Evolutionary conservation across 441 rosid species (phyloP).

Genomic region (Populus hybrid): DNA sequence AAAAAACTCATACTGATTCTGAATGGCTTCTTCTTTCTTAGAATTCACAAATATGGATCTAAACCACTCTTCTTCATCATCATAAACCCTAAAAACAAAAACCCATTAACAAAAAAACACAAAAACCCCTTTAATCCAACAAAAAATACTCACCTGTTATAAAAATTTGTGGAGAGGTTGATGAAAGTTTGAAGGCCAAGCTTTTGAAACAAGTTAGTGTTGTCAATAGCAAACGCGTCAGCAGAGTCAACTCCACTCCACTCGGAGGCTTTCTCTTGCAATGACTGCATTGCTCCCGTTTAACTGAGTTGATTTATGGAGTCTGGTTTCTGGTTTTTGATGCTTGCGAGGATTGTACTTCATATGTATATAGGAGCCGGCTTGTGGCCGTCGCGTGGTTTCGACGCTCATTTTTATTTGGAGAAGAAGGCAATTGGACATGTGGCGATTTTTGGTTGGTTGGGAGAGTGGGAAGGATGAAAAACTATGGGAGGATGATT

Average conservation of each 20-base stretch:
- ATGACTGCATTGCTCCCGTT: conserved; percentile 51
- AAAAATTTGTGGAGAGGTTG: conserved; percentile 85
- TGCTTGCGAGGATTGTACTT: no score
- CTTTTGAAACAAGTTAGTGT: conserved; percentile 63
- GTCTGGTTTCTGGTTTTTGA: neutral
- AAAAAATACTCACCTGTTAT: conserved; percentile 44
- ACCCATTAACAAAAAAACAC: neutral
- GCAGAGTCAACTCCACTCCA: conserved; percentile 77
- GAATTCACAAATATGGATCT: conserved; percentile 68
- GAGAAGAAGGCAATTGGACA: neutral
- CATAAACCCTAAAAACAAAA: conserved; percentile 54
- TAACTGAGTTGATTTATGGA: neutral
- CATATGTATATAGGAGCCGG: neutral
- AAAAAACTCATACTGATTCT: conserved; percentile 88
- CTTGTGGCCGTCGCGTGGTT: neutral
- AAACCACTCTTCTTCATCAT: conserved; percentile 87
- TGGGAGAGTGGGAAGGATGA: neutral
- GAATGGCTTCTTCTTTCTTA: conserved; percentile 80
- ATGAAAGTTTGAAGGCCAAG: conserved; percentile 78
- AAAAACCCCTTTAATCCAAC: neutral
- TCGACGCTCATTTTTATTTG: neutral
- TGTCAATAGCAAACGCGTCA: conserved; percentile 81
- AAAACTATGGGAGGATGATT: neutral
- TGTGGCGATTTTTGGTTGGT: neutral
- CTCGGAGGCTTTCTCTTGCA: conserved; percentile 76